Base-by-base conservation (phyloP, 768 basidiomycete species). In the Pulveroboletus sp. region DNA sequence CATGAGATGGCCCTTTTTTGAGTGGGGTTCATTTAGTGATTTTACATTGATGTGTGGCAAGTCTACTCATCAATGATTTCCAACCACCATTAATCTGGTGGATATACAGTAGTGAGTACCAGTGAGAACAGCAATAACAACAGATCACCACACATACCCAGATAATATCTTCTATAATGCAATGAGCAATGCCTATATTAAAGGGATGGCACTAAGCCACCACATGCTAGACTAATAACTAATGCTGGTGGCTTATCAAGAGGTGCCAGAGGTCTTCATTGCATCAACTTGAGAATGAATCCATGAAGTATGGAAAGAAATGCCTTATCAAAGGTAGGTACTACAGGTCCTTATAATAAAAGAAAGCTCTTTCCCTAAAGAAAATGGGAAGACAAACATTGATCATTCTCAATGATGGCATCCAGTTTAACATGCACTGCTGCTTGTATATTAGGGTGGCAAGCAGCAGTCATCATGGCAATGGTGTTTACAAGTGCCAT, bases 351-450 rank as follows among this genome's bases (percentile, higher is more conserved):
- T 37, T 17, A 24, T n/a, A 9, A 8, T 33, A 4, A 38, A 27
- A 35, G 3, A 9, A 11, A 14, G 7, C 5, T 7, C 14, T 21
- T 21, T 4, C 5, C 10, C 14, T 26, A 8, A 36, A 30, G 26
- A 6, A 39, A 18, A 21, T 31, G 4, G 13, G 33, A n/a, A 24
- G 13, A 47, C 44, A 18, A 27, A 55, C 62, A 30, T 36, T 51
- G 50, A 32, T 44, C 69, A 3, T 64, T 56, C 0, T 79, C 80
- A 24, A 80, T 57, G 5, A 81, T 70, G 4, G 48, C 43, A 48
- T 81, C 80, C 2, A 84, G 62, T 51, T 84, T 77, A 21, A 73
- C 71, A 41, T 80, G 78, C 1, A 81, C 76, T n/a, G 56, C 64
- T 3, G 59, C 63, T 39, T 81, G 79, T 1, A 77, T 70, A 21